Percentiles rank a stretch among this genome's conserved stretches.
phyloP scores from a whole-genome alignment of 2,329 filamentous ascomycete genomes.

The Furcasterigmium furcatum region DNA sequence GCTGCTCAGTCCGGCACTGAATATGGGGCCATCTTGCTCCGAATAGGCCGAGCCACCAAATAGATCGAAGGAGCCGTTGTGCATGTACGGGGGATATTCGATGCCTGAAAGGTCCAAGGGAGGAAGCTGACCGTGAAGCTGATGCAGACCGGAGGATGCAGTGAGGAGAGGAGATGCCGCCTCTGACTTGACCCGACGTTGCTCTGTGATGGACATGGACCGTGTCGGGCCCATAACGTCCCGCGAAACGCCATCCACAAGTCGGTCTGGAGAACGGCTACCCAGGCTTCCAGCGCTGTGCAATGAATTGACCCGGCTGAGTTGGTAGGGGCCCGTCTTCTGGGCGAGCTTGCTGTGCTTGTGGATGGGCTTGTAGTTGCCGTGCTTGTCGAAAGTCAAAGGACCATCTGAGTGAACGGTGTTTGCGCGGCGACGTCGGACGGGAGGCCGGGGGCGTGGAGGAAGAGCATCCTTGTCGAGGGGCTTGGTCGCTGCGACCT shows the following conservation, averaged over 20 bases:
- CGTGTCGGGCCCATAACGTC: constrained; percentile 29
- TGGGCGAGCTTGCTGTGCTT: constrained; percentile 60
- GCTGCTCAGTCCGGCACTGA: constrained; percentile 55
- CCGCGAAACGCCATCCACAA: constrained; percentile 35
- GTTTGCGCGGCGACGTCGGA: constrained; percentile 55
- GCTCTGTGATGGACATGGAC: constrained; percentile 36
- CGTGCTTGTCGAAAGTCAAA: constrained; percentile 59
- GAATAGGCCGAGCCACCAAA: constrained; percentile 44
- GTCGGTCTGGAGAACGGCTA: constrained; percentile 40
- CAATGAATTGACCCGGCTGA: constrained; percentile 56
- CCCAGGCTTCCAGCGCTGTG: constrained; percentile 49
- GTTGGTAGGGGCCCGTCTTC: constrained; percentile 59
- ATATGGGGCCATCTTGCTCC: constrained; percentile 54
- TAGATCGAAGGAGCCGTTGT: constrained; percentile 46
- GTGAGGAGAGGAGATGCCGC: constrained; percentile 56
- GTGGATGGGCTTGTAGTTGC: constrained; percentile 60
- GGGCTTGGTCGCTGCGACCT: constrained; percentile 47
- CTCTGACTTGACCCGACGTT: constrained; percentile 58
- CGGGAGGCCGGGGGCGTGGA: constrained; percentile 35
- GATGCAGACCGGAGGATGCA: constrained; percentile 43
- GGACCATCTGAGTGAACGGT: constrained; percentile 59
- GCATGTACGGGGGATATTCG: constrained; percentile 46
- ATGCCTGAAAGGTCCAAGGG: constrained; percentile 58
- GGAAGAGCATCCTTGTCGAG: constrained; percentile 37
- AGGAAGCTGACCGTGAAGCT: constrained; percentile 49